Base-by-base conservation (phyloP, 768 basidiomycete genomes). In the Auricularia heimuer region DNA sequence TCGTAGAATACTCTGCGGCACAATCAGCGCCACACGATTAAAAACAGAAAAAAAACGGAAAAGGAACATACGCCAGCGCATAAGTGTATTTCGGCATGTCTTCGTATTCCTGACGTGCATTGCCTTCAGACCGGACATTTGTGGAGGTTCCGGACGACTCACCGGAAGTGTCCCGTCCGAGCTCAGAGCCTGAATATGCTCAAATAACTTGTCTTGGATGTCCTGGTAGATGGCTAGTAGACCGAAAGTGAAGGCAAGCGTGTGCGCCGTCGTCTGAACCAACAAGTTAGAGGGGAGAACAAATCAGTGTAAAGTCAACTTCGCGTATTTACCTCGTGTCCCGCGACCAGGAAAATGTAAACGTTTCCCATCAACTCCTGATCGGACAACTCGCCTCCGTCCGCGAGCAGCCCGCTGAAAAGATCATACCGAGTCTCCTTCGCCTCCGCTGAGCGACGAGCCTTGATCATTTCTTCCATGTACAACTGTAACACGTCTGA, bases 151-250 rank as follows among this genome's bases (percentile, higher is more conserved):
- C 10, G 4, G 16, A 33, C 21, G 56, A 60, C 45, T 12, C 61
- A 66, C 65, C 2, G 65, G 65, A 33, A 45, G 18, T 3, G 45
- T 10, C 7, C 54, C 58, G 4, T 60, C 34, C 6, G n/a, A 33
- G 10, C 47, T 37, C 12, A 33, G 34, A 3, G 63, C 18, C 29
- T 44, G 44, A 42, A 67, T 47, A 16, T 64, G 56, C 36, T 70
- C 34, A 64, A 60, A 63, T 12, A 69, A 16, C 42, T 62, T 62
- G 3, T 69, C 54, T 54, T 73, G 72, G 3, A 65, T 63, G n/a
- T 66, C 65, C 10, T 70, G 72, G 56, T 73, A 68, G 34, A 73
- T n/a, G 3, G 72, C 70, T 36, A 73, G 66, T 33, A 73, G 60
- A 18, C 64, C 67, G 62, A 71, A 67, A 14, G 67, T 42, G 35